Percentiles rank a stretch among this genome's conserved stretches.
Evolutionary conservation across 2,329 filamentous ascomycete genomes (phyloP).

Genomic region (Aschersonia sp.): DNA sequence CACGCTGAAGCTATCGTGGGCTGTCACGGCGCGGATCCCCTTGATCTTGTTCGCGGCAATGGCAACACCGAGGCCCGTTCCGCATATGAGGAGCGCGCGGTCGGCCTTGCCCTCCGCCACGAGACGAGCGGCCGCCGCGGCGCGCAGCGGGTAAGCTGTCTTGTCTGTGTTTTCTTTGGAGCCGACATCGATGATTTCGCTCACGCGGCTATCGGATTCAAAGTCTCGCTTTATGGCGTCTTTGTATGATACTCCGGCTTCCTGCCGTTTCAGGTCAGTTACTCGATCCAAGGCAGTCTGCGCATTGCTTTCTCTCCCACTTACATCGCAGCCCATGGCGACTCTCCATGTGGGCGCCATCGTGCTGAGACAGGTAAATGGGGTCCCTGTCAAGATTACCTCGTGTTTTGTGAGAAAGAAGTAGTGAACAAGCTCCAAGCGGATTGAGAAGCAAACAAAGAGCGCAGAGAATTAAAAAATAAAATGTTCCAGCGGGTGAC

Average conservation of each 20-base stretch:
- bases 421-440: too few relatives aligned
- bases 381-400: too few relatives aligned
- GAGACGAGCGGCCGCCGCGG: slow-evolving; percentile 54
- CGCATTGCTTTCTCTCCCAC: slow-evolving; percentile 7
- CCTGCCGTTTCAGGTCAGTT: slow-evolving; percentile 18
- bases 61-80: slow-evolving; percentile 74
- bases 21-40: slow-evolving; percentile 74
- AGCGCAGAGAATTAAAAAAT: too few relatives aligned
- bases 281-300: neutral
- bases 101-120: slow-evolving; percentile 52
- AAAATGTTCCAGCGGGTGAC: too few relatives aligned
- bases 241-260: slow-evolving; percentile 68
- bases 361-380: slow-evolving; percentile 4
- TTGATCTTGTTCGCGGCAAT: slow-evolving; percentile 83
- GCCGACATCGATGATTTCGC: slow-evolving; percentile 59
- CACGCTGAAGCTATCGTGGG: slow-evolving; percentile 74
- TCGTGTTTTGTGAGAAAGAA: too few relatives aligned
- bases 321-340: slow-evolving; percentile 38
- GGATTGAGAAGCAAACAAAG: too few relatives aligned
- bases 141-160: slow-evolving; percentile 69
- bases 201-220: slow-evolving; percentile 49
- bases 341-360: slow-evolving; percentile 37
- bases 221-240: slow-evolving; percentile 62
- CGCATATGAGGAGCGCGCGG: slow-evolving; percentile 70
- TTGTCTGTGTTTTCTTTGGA: slow-evolving; percentile 52